Evolutionary conservation across 2,329 filamentous ascomycete species (phyloP).

Genomic region (Dactylellina drechsleri): DNA sequence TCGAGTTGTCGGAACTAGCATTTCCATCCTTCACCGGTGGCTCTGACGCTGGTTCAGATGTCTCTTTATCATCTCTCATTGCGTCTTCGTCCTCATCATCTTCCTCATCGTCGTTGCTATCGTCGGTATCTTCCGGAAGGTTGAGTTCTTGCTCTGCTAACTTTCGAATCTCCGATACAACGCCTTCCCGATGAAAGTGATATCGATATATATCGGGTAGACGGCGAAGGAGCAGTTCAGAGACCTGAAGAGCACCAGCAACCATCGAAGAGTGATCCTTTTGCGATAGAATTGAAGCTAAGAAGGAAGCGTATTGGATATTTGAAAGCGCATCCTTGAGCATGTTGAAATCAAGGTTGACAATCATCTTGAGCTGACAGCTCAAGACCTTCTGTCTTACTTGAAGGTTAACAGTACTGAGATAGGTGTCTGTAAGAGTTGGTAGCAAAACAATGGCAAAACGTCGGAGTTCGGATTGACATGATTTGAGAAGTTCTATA

Average conservation of each 20-base stretch:
- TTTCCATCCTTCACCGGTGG: slow-evolving; percentile 62
- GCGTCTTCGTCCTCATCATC: slow-evolving; percentile 63
- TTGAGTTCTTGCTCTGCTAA: slow-evolving; percentile 69
- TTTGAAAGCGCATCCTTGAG: slow-evolving; percentile 84
- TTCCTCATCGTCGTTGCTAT: slow-evolving; percentile 37
- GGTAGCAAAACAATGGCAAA: slow-evolving; percentile 94
- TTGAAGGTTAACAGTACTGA: slow-evolving; percentile 93
- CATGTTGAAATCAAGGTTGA: slow-evolving; percentile 86
- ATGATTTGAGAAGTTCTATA: slow-evolving; percentile 81
- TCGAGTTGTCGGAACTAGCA: slow-evolving; percentile 59
- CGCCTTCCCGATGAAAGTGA: slow-evolving; percentile 96
- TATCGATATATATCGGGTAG: slow-evolving; percentile 90
- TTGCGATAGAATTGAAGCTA: slow-evolving; percentile 94
- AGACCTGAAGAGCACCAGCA: slow-evolving; percentile 85
- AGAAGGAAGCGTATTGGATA: slow-evolving; percentile 93
- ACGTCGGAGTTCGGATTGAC: slow-evolving; percentile 84
- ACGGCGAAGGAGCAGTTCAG: slow-evolving; percentile 84
- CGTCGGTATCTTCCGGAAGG: slow-evolving; percentile 54
- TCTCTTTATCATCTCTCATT: slow-evolving; percentile 66
- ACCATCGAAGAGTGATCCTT: slow-evolving; percentile 91
- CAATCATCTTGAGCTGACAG: slow-evolving; percentile 98
- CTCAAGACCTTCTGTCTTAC: slow-evolving; percentile 94
- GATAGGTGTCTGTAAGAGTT: slow-evolving; percentile 94
- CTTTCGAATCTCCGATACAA: slow-evolving; percentile 88
- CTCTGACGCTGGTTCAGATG: slow-evolving; percentile 61